Evolutionary conservation across 1,284 basidiomycete genomes (phyloP).

Genomic region (Ceratobasidium sp.): DNA sequence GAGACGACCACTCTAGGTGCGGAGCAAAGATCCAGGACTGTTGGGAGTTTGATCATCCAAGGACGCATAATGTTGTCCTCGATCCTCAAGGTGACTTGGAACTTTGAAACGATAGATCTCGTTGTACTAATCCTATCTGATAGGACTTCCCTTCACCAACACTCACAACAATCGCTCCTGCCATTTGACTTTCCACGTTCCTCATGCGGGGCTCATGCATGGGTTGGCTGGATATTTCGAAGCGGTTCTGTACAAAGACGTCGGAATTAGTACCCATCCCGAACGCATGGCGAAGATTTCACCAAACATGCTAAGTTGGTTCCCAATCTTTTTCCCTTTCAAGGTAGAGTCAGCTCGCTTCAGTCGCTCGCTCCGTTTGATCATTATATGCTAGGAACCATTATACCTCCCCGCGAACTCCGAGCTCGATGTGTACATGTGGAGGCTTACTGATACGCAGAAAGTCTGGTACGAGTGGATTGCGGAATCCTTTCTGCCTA

Average conservation of each 20-base stretch:
- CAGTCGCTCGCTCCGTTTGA: conserved; percentile 13
- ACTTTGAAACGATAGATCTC: background rate
- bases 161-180: conserved; percentile 89
- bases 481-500: conserved; percentile 88
- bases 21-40: conserved; percentile 92
- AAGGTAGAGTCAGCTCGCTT: conserved; percentile 65
- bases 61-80: conserved; percentile 78
- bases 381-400: conserved; percentile 74
- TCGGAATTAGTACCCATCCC: conserved; percentile 95
- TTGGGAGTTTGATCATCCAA: conserved; percentile 97
- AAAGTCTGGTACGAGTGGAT: conserved; percentile 99
- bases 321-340: conserved; percentile 96
- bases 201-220: conserved; percentile 94
- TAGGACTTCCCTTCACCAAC: conserved; percentile 87
- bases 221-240: conserved; percentile 99
- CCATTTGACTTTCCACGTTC: conserved; percentile 90
- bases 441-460: conserved; percentile 89
- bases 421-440: conserved; percentile 94
- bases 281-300: conserved; percentile 85
- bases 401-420: conserved; percentile 93
- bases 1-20: conserved; percentile 70
- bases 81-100: conserved; percentile 74
- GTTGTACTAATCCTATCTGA: background rate
- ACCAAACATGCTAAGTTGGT: conserved; percentile 99
- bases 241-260: conserved; percentile 89